A percentile compares a stretch with the other conserved stretches of the same genome.
Evolutionary conservation across 2,329 filamentous ascomycete species (phyloP).

Genomic region (Trichoderma arundinaceum): DNA sequence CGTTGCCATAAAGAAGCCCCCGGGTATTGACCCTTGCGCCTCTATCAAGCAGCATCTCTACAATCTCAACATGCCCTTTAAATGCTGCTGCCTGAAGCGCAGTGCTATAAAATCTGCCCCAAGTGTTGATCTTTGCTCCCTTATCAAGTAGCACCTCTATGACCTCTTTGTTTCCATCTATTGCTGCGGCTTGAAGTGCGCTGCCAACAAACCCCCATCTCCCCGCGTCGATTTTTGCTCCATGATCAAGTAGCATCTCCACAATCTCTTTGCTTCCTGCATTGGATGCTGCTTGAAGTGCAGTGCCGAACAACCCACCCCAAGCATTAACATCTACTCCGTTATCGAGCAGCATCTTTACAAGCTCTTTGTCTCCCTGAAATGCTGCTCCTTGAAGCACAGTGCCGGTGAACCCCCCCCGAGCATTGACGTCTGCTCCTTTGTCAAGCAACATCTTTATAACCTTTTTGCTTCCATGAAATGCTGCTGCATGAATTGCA

Average conservation of each 20-base stretch:
- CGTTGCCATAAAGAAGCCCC: too few species aligned
- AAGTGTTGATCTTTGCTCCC: not conserved
- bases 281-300: not conserved
- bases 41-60: not conserved
- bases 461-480: not conserved
- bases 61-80: accelerated
- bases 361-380: not conserved
- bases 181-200: not conserved
- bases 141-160: not conserved
- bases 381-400: not conserved
- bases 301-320: not conserved
- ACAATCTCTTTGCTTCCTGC: not conserved
- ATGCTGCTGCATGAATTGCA: not conserved
- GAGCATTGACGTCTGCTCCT: not conserved
- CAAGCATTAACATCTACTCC: not conserved
- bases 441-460: too few species aligned
- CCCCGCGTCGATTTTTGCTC: not conserved
- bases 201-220: not conserved
- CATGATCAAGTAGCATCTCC: not conserved
- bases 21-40: not conserved
- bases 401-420: not conserved
- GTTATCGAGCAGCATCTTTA: not conserved
- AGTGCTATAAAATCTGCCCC: not conserved
- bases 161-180: not conserved
- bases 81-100: not conserved